These are phyloP conservation scores for Umbellularia californica DNA, from an alignment of 164 flowering plant species.

Conservation along the genomic window DNA sequence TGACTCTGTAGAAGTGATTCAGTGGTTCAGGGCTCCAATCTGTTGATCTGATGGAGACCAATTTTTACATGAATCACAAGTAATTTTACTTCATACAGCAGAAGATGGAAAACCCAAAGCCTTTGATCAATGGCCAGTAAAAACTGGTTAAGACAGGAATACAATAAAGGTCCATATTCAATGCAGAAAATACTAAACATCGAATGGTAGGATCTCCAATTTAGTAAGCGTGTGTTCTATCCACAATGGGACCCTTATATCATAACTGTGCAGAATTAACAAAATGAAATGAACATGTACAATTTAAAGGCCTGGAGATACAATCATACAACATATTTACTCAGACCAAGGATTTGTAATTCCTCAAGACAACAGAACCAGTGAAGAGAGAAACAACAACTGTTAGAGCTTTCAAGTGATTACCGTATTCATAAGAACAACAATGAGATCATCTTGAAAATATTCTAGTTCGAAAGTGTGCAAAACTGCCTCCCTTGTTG, in stretches of 20 bases:
- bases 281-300: not conserved
- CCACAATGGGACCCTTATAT: not conserved
- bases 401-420: not conserved
- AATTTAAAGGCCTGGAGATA: not conserved
- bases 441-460: constrained; percentile 63
- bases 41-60: too few species aligned
- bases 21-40: too few species aligned
- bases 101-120: not conserved
- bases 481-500: constrained; percentile 70
- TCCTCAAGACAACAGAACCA: not conserved
- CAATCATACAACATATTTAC: not conserved
- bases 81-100: too few species aligned
- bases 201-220: not conserved
- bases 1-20: too few species aligned
- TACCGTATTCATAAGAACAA: constrained; percentile 81
- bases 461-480: constrained; percentile 71
- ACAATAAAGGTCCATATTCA: not conserved
- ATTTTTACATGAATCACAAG: not conserved
- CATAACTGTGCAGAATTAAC: not conserved
- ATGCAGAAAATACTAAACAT: not conserved
- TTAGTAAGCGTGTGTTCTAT: not conserved
- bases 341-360: not conserved
- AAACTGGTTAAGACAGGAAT: not conserved
- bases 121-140: not conserved
- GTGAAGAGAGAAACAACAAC: not conserved